Conservation (phyloP, 768 basidiomycete genomes). For the Termitomyces sp. region DNA sequence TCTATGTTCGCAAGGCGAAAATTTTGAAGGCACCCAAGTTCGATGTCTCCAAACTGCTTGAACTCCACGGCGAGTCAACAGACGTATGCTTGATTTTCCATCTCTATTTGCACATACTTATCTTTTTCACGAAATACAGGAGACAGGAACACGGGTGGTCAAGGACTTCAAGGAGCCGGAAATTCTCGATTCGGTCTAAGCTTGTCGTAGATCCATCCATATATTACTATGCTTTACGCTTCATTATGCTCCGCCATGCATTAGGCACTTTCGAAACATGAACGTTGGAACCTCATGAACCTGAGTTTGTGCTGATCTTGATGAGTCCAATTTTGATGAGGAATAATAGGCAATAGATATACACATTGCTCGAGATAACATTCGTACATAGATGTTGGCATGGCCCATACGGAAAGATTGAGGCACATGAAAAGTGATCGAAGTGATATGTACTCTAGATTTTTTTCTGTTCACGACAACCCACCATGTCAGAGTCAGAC, state of each 20-base stretch:
- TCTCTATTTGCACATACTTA: slow-evolving; percentile 5
- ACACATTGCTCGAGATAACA: no score
- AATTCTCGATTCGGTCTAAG: slow-evolving; percentile 87
- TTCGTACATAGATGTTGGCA: no score
- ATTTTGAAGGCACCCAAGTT: slow-evolving; percentile 98
- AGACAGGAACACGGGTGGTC: slow-evolving; percentile 90
- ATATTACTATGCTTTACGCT: slow-evolving; percentile 31
- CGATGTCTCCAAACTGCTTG: slow-evolving; percentile 91
- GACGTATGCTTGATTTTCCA: slow-evolving; percentile 57
- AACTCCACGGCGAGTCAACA: slow-evolving; percentile 93
- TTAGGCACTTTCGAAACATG: slow-evolving; percentile 12
- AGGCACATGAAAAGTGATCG: background rate
- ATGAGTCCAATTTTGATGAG: no score
- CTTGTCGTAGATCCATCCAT: slow-evolving; percentile 22
- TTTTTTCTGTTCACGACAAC: slow-evolving; percentile 5
- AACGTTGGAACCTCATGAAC: background rate
- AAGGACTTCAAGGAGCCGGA: slow-evolving; percentile 99
- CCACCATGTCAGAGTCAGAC: slow-evolving; percentile 68
- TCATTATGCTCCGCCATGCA: slow-evolving; percentile 21
- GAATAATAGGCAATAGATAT: no score
- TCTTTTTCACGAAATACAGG: slow-evolving; percentile 40
- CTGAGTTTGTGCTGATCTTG: background rate
- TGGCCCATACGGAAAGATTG: no score
- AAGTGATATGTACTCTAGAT: background rate
- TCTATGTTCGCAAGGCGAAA: slow-evolving; percentile 98